phyloP scores from a whole-genome alignment of 1,284 basidiomycete species.

The Fistulinella cinereoalba region DNA sequence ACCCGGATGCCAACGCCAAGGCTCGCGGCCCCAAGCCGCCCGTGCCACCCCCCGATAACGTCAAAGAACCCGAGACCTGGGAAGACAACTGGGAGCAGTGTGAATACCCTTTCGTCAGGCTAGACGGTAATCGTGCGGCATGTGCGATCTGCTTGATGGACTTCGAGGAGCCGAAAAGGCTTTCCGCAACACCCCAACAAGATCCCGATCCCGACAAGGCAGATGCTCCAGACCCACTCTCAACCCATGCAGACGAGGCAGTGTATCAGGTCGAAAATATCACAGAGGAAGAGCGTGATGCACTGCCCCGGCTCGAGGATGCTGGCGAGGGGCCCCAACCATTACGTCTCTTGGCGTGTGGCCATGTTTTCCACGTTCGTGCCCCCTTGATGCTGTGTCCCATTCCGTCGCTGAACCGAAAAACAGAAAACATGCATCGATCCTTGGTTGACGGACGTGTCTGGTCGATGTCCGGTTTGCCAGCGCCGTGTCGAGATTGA shows the following conservation, averaged over 20 bases:
- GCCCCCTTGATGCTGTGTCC: neutral
- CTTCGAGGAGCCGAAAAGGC: conserved; percentile 67
- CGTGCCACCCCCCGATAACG: conserved; percentile 22
- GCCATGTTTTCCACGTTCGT: conserved; percentile 81
- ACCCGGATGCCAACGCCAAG: conserved; percentile 12
- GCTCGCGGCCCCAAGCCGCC: conserved; percentile 20
- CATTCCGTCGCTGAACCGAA: conserved; percentile 5
- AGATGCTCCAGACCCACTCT: conserved; percentile 7
- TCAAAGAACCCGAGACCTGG: conserved; percentile 46
- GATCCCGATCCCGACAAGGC: conserved; percentile 23
- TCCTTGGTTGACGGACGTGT: conserved; percentile 74
- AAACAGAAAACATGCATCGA: conserved; percentile 73
- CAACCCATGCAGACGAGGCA: conserved; percentile 15
- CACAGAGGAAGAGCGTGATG: conserved; percentile 39
- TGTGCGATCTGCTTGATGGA: conserved; percentile 82
- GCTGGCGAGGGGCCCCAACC: conserved; percentile 74
- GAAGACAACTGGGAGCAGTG: conserved; percentile 53
- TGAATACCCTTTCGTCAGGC: conserved; percentile 60
- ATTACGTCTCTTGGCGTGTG: conserved; percentile 65
- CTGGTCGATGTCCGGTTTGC: conserved; percentile 76
- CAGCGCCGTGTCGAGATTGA: conserved; percentile 57
- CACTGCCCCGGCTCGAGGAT: conserved; percentile 53
- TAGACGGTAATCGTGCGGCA: conserved; percentile 75
- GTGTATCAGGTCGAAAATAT: conserved; percentile 40
- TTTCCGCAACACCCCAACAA: conserved; percentile 29